Conservation (phyloP, 2,329 filamentous ascomycete species). For the Monilinia vaccinii-corymbosi region DNA sequence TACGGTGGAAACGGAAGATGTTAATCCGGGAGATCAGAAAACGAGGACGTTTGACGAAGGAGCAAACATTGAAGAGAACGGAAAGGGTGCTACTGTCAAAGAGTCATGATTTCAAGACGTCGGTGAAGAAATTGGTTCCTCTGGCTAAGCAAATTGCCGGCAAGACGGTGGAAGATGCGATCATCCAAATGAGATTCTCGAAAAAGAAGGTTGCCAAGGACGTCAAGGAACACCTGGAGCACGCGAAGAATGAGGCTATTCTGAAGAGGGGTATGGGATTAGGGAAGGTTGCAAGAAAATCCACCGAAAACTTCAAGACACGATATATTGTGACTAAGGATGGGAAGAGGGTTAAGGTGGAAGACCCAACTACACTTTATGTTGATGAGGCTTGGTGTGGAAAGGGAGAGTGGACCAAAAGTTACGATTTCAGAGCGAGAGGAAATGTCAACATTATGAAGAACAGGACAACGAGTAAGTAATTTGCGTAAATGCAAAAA, state of each 20-base stretch:
- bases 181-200: slow-evolving; percentile 89
- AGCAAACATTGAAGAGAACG: slow-evolving; percentile 57
- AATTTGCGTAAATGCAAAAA: slow-evolving; percentile 32
- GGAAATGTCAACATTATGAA: slow-evolving; percentile 60
- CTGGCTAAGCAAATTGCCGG: slow-evolving; percentile 82
- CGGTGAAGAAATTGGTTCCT: slow-evolving; percentile 82
- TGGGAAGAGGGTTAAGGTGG: slow-evolving; percentile 61
- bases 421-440: slow-evolving; percentile 63
- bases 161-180: slow-evolving; percentile 89
- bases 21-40: slow-evolving; percentile 66
- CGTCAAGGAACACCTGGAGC: slow-evolving; percentile 67
- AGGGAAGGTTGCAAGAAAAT: slow-evolving; percentile 24
- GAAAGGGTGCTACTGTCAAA: slow-evolving; percentile 49
- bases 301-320: slow-evolving; percentile 31
- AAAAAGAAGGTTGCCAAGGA: slow-evolving; percentile 87
- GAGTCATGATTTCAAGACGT: slow-evolving; percentile 71
- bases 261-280: slow-evolving; percentile 80
- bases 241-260: slow-evolving; percentile 73
- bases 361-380: slow-evolving; percentile 75
- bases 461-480: slow-evolving; percentile 68
- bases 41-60: slow-evolving; percentile 56
- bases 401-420: slow-evolving; percentile 47
- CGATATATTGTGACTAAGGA: slow-evolving; percentile 63
- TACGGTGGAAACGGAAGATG: slow-evolving; percentile 76
- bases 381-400: slow-evolving; percentile 91